phyloP scores from a whole-genome alignment of 805 yeast species.

The Lipomyces yamadae region DNA sequence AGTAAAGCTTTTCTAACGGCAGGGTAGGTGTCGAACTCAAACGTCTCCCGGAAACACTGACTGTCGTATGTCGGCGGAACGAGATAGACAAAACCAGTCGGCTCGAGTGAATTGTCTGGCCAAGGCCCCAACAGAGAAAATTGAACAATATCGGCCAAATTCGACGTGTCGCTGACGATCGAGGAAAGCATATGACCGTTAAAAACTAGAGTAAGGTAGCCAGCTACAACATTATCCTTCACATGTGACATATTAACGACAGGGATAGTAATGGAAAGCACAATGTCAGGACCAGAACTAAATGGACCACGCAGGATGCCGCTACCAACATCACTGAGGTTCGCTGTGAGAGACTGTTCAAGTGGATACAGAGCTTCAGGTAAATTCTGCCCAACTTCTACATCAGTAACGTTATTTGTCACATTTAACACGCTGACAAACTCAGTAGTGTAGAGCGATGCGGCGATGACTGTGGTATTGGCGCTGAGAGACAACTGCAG shows the following conservation, averaged over 20 bases:
- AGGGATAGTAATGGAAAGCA: slow-evolving; percentile 79
- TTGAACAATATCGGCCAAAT: slow-evolving; percentile 33
- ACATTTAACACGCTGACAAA: slow-evolving; percentile 55
- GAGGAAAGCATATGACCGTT: slow-evolving; percentile 52
- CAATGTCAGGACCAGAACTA: slow-evolving; percentile 52
- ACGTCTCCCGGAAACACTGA: slow-evolving; percentile 28
- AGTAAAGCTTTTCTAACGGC: slow-evolving; percentile 47
- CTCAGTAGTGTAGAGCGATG: slow-evolving; percentile 67
- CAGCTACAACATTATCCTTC: slow-evolving; percentile 63
- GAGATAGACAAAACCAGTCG: slow-evolving; percentile 43
- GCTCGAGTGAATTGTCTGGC: slow-evolving; percentile 39
- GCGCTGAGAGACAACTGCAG: slow-evolving; percentile 67
- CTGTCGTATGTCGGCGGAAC: slow-evolving; percentile 23
- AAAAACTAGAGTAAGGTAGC: slow-evolving; percentile 68
- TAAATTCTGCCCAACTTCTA: slow-evolving; percentile 12
- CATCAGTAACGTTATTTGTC: slow-evolving; percentile 50
- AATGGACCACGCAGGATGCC: slow-evolving; percentile 73
- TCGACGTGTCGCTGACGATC: slow-evolving; percentile 51
- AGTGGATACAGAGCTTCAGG: slow-evolving; percentile 55
- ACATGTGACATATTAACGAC: slow-evolving; percentile 73
- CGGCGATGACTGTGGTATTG: slow-evolving; percentile 65
- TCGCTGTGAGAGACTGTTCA: slow-evolving; percentile 51
- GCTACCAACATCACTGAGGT: slow-evolving; percentile 51
- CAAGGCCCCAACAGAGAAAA: slow-evolving; percentile 33
- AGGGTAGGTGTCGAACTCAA: slow-evolving; percentile 41